Evolutionary conservation across 108 stramenopile species (phyloP).

Genomic region (Phaeodactylum tricornutum): DNA sequence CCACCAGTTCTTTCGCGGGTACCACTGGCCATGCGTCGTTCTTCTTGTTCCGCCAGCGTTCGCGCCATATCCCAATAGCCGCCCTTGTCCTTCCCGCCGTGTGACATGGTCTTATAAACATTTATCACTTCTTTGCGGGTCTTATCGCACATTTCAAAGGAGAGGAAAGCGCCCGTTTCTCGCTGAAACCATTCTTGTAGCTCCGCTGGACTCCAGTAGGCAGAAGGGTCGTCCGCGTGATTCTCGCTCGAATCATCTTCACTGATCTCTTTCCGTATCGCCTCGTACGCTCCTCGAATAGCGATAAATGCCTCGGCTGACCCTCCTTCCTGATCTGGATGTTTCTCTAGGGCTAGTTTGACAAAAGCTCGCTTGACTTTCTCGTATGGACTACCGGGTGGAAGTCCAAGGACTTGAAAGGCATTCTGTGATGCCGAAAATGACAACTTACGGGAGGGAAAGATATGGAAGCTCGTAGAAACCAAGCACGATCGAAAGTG

Average conservation of each 20-base stretch:
- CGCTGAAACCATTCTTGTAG: constrained; percentile 25
- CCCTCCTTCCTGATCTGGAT: constrained; percentile 21
- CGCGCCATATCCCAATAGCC: constrained; percentile 36
- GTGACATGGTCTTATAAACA: constrained; percentile 9
- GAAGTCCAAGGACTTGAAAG: constrained; percentile 24
- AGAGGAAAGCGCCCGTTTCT: constrained; percentile 25
- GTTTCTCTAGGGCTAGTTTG: constrained; percentile 32
- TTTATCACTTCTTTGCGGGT: constrained; percentile 37
- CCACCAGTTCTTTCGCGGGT: too few relatives aligned
- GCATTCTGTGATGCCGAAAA: constrained; percentile 12
- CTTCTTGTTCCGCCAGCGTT: constrained; percentile 13
- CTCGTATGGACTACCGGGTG: constrained; percentile 3
- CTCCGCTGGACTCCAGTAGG: too few relatives aligned
- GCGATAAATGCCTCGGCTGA: constrained; percentile 15
- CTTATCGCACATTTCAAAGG: constrained; percentile 18
- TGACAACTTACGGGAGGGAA: too few relatives aligned
- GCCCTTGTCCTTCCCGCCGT: constrained; percentile 26
- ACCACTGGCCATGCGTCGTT: too few relatives aligned
- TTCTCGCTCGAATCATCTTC: neutral
- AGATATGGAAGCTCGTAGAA: too few relatives aligned
- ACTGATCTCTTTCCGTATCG: constrained; percentile 3
- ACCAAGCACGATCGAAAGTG: too few relatives aligned
- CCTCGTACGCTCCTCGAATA: constrained; percentile 37
- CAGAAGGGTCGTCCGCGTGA: neutral
- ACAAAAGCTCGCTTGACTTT: constrained; percentile 27